Evolutionary conservation across 768 basidiomycete genomes (phyloP), one percentile per base, ranked within the genome.

Genomic region (Boletus subcaerulescens): DNA sequence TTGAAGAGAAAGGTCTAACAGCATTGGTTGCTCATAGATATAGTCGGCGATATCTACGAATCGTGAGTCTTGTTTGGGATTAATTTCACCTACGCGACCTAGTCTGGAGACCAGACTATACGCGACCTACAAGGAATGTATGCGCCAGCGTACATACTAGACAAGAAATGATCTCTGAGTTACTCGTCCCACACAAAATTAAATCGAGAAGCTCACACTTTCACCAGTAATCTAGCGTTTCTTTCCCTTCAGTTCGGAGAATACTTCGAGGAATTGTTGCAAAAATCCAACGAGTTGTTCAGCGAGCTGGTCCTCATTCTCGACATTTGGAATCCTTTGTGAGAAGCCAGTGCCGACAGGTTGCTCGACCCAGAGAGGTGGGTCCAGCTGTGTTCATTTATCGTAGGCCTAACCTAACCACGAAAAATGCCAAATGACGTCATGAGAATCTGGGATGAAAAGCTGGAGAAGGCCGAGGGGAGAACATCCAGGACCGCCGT

Each of bases 331-430:
- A 13, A 56, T 73, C 17, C 89, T 89, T 56, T 86, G 85, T 3
- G 86, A 86, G 66, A 84, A 91, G 0, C 88, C 89, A 5, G 88
- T 90, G 5, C 89, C 89, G 29, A 91, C 83, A 4, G 89, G 89
- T 59, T 90, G 89, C 58, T 91, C 89, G 12, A 91, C 80, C 76
- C 80, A 91, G n/a, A 90, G 9, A 91, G 74, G 61, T 90, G 90
- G 0, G 89, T 90, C 89, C 89, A 91, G 67, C 86, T 87, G 60
- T 77, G 79, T 59, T 85, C 76, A 49, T 89, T 91, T 6, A 22
- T 3, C 22, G 22, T n/a, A n/a, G n/a, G n/a, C n/a, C n/a, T n/a
- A n/a, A n/a, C n/a, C n/a, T n/a, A n/a, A 24, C 87, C 87, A 89
- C 41, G 74, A 77, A 68, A 91, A 75, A 1, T 88, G 89, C 87